Conservation (phyloP, 2,329 filamentous ascomycete genomes). For the Sporothrix brasiliensis region DNA sequence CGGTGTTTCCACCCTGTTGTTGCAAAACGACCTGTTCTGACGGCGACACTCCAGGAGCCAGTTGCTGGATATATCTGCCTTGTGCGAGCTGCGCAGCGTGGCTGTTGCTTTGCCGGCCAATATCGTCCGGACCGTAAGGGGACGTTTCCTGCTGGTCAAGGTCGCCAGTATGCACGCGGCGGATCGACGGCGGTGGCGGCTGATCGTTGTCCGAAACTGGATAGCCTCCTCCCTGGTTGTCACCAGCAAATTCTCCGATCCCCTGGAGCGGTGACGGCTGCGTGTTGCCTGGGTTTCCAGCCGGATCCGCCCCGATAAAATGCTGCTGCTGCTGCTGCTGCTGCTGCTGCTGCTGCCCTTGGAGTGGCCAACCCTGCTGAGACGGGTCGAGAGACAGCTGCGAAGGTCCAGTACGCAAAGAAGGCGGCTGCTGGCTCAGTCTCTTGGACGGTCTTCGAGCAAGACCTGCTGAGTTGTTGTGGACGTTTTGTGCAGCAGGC, state of each 20-base stretch:
- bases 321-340: constrained; percentile 31
- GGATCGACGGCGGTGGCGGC: constrained; percentile 48
- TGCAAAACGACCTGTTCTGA: constrained; percentile 42
- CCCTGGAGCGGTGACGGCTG: constrained; percentile 53
- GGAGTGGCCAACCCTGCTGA: constrained; percentile 43
- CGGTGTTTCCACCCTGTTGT: constrained; percentile 36
- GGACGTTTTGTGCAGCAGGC: constrained; percentile 42
- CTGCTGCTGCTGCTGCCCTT: constrained; percentile 29
- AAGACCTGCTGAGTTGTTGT: constrained; percentile 55
- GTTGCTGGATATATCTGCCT: constrained; percentile 40
- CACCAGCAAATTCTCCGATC: constrained; percentile 44
- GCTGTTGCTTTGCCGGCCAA: constrained; percentile 47
- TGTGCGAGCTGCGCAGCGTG: constrained; percentile 24
- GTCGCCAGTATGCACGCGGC: constrained; percentile 49
- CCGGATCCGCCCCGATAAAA: constrained; percentile 14
- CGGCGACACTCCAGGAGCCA: constrained; percentile 42
- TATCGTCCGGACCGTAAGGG: constrained; percentile 51
- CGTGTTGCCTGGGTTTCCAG: constrained; percentile 29
- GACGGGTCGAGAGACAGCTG: constrained; percentile 46
- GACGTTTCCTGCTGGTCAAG: constrained; percentile 47
- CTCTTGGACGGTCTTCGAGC: constrained; percentile 61
- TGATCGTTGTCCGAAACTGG: constrained; percentile 46
- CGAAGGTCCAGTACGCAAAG: constrained; percentile 49
- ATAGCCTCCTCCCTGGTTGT: constrained; percentile 39
- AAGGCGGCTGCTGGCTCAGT: constrained; percentile 53